Base-by-base conservation (phyloP, 2,329 filamentous ascomycete species). In the Scedosporium minutisporum region DNA sequence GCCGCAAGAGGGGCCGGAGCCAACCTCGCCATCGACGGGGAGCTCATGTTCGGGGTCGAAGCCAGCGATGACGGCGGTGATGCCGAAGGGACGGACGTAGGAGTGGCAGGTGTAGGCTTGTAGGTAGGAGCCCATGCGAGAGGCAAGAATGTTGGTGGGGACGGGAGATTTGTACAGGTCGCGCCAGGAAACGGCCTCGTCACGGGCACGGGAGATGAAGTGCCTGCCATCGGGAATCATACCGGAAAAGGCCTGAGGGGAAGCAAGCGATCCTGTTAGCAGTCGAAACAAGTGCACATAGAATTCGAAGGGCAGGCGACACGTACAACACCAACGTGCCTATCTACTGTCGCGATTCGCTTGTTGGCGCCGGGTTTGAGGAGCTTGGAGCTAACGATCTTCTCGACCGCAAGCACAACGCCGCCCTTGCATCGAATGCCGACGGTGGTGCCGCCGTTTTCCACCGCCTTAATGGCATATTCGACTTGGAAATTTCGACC, bases 401-500 rank as follows among this genome's bases (percentile, higher is more conserved):
- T 99, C 82, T 99, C 95, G 65, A 96, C 88, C 51, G 95, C 95
- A 68, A 99, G 84, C 66, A 99, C 92, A 61, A 99, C 90, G 67
- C 95, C 95, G 76, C 97, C 92, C 80, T 96, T 96, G 84, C 92
- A 96, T 75, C 92, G 86, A 77, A 99, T 96, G 69, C 95, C 95
- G 76, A 99, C 87, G 62, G 93, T 92, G 62, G 95, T 99, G 72
- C 95, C 93, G 68, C 93, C 95, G 72, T 96, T 97, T 81, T 99
- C 95, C 66, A 99, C 95, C 63, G 95, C 95, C 83, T 99, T 99
- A 70, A 96, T 89, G 69, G 95, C 95, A 77, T 99, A 99, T 83
- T 99, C 95, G 77, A 96, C 91, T 79, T 99, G 95, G 78, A 99
- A 99, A 78, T 99, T 99, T 71, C 95, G 90, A 74, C 95, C 95